A percentile compares a stretch with the other conserved stretches of the same genome.
Evolutionary conservation across 345 rosid genomes (phyloP).

Genomic region (Nephelium lappaceum): DNA sequence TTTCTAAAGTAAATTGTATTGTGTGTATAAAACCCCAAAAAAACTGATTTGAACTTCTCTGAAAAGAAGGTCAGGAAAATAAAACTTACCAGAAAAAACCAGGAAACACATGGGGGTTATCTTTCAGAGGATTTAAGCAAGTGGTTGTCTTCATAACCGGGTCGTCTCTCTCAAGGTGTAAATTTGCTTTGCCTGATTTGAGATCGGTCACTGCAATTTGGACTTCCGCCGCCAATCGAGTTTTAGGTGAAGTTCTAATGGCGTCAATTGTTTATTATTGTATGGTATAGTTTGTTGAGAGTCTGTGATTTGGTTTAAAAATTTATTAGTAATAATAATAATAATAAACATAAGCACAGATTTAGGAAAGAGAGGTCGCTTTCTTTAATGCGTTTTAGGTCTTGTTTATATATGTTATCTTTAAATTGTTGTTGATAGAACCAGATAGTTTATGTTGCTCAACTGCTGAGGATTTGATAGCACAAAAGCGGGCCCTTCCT

Average conservation of each 20-base stretch:
- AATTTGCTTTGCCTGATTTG: background rate
- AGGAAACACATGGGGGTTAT: conserved; percentile 29
- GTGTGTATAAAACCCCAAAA: conserved; percentile 40
- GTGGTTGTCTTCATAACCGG: conserved; percentile 14
- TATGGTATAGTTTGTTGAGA: background rate
- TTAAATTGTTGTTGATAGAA: conserved; percentile 15
- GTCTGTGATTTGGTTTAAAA: background rate
- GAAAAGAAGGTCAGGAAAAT: conserved; percentile 24
- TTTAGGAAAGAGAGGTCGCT: conserved; percentile 17
- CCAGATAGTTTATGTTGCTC: conserved; percentile 61
- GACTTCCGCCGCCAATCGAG: background rate
- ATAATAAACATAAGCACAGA: background rate
- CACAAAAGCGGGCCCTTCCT: conserved; percentile 39
- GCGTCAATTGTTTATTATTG: background rate
- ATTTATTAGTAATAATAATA: background rate
- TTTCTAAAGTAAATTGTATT: conserved; percentile 32
- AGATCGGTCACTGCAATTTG: background rate
- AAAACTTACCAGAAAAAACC: conserved; percentile 25
- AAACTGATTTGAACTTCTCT: conserved; percentile 42
- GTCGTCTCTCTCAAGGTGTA: background rate
- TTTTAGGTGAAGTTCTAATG: background rate
- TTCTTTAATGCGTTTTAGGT: conserved; percentile 17
- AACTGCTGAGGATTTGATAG: conserved; percentile 30
- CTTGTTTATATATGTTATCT: conserved; percentile 20
- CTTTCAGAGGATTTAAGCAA: conserved; percentile 21